phyloP scores from a whole-genome alignment of 2,329 filamentous ascomycete species.

The Paraconiothyrium brasiliense region DNA sequence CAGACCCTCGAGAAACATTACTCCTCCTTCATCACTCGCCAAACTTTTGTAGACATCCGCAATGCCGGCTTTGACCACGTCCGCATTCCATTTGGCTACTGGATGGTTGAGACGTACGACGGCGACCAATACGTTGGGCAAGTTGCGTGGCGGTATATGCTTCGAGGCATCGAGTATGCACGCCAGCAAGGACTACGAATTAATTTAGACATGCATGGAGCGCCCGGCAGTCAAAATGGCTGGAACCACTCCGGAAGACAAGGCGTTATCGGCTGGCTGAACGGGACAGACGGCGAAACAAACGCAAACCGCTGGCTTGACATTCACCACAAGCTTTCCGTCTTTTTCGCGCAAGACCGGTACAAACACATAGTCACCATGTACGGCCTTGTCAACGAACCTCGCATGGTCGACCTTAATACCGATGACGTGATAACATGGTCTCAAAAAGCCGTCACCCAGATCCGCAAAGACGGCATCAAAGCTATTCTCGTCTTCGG shows the following conservation, averaged over 20 bases:
- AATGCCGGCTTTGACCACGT: slow-evolving; percentile 93
- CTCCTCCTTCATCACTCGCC: slow-evolving; percentile 83
- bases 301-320: slow-evolving; percentile 86
- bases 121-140: slow-evolving; percentile 87
- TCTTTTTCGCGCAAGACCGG: slow-evolving; percentile 91
- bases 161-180: slow-evolving; percentile 92
- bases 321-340: slow-evolving; percentile 83
- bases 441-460: slow-evolving; percentile 76
- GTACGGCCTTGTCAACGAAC: slow-evolving; percentile 95
- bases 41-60: slow-evolving; percentile 84
- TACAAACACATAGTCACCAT: slow-evolving; percentile 93
- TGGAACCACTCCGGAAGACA: slow-evolving; percentile 95
- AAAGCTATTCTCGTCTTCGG: slow-evolving; percentile 81
- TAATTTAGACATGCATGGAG: slow-evolving; percentile 91
- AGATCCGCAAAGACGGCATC: slow-evolving; percentile 81
- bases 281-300: slow-evolving; percentile 81
- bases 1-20: slow-evolving; percentile 88
- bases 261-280: slow-evolving; percentile 85
- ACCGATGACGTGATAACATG: slow-evolving; percentile 75
- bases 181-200: slow-evolving; percentile 91
- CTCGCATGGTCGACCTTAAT: slow-evolving; percentile 77
- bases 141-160: slow-evolving; percentile 90
- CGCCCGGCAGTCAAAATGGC: slow-evolving; percentile 93
- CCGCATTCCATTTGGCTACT: slow-evolving; percentile 95
- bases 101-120: slow-evolving; percentile 87